Percentiles rank a stretch among this genome's conserved stretches.
phyloP scores from a whole-genome alignment of 768 basidiomycete genomes.

The Antrodiella citrinella region DNA sequence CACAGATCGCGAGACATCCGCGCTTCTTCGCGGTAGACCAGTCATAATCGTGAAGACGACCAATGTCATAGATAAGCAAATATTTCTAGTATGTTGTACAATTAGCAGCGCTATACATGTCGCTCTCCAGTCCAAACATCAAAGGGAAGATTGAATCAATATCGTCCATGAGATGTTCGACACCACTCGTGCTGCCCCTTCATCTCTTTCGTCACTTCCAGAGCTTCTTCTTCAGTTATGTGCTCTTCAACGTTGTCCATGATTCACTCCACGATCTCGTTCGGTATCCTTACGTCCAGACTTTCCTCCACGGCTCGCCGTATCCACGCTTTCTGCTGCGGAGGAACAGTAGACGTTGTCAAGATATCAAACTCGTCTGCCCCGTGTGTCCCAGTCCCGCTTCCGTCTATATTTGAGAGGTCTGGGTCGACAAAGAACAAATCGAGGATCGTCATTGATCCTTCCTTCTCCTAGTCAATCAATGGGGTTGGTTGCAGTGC shows the following conservation, averaged over 20 bases:
- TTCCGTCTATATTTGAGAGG: slow-evolving; percentile 28
- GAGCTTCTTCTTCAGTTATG: slow-evolving; percentile 32
- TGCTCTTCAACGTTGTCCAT: too few species aligned
- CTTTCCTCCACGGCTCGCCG: slow-evolving; percentile 27
- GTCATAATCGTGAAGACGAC: too few species aligned
- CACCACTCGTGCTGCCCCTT: slow-evolving; percentile 28
- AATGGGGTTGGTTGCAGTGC: slow-evolving; percentile 32
- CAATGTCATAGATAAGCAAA: too few species aligned
- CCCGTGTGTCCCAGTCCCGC: slow-evolving; percentile 22
- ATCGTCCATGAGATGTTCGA: slow-evolving; percentile 31
- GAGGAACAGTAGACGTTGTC: slow-evolving; percentile 37
- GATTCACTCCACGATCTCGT: slow-evolving; percentile 37
- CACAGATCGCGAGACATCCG: neutral
- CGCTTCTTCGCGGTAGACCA: neutral
- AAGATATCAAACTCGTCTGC: slow-evolving; percentile 21
- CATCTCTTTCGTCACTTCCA: slow-evolving; percentile 24
- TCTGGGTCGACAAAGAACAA: slow-evolving; percentile 37
- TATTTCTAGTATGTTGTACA: too few species aligned
- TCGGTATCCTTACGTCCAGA: slow-evolving; percentile 30
- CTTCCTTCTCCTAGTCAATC: slow-evolving; percentile 31
- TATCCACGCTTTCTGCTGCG: slow-evolving; percentile 44
- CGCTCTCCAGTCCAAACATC: slow-evolving; percentile 29
- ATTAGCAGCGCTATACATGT: too few species aligned
- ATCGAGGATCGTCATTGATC: slow-evolving; percentile 34
- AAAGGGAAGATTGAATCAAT: slow-evolving; percentile 45